These are phyloP conservation scores for Wickerhamiella sorbophila DNA, from an alignment of 805 yeast species.

Conservation along the genomic window DNA sequence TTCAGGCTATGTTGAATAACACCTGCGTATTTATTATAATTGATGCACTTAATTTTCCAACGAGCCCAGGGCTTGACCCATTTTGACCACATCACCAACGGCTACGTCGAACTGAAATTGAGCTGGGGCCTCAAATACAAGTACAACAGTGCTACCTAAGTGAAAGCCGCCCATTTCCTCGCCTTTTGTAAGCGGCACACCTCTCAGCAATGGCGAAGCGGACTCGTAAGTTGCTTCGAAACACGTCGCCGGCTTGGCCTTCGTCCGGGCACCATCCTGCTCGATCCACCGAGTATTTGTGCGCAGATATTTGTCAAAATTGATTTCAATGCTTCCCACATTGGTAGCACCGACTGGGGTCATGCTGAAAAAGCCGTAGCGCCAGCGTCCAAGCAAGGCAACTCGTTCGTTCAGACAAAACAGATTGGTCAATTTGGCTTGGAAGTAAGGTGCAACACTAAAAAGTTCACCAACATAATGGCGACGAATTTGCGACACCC, in stretches of 20 bases:
- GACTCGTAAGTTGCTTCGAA: slow-evolving; percentile 86
- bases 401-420: slow-evolving; percentile 92
- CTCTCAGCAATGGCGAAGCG: slow-evolving; percentile 64
- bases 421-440: slow-evolving; percentile 67
- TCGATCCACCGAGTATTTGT: slow-evolving; percentile 45
- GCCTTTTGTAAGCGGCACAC: slow-evolving; percentile 80
- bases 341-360: slow-evolving; percentile 99
- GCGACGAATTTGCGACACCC: slow-evolving; percentile 89
- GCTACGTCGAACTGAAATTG: slow-evolving; percentile 54
- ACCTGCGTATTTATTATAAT: too few relatives aligned
- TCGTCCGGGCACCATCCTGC: slow-evolving; percentile 21
- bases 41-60: too few relatives aligned
- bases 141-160: slow-evolving; percentile 90
- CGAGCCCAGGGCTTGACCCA: slow-evolving; percentile 68
- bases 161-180: slow-evolving; percentile 96
- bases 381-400: slow-evolving; percentile 90
- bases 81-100: slow-evolving; percentile 62
- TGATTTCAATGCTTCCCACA: slow-evolving; percentile 86
- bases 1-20: too few relatives aligned
- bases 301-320: slow-evolving; percentile 78
- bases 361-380: slow-evolving; percentile 94
- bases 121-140: slow-evolving; percentile 91
- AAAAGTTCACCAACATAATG: slow-evolving; percentile 93
- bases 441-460: slow-evolving; percentile 95
- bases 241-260: slow-evolving; percentile 59